A percentile compares a stretch with the other conserved stretches of the same genome.
phyloP scores from a whole-genome alignment of 257 asterid genomes.

The Solanum tarijense region DNA sequence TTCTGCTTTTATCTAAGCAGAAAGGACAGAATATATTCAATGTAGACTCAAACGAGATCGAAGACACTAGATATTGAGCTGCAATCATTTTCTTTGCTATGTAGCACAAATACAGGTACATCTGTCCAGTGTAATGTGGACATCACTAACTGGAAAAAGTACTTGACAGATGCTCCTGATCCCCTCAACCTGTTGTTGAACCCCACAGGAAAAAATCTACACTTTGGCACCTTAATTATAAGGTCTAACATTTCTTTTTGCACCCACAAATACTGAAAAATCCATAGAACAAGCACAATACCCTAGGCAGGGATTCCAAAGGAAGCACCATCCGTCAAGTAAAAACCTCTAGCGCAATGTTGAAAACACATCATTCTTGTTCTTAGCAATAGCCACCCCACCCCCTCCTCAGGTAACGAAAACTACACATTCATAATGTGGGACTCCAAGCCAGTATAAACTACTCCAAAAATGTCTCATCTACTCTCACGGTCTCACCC shows the following conservation, averaged over 20 bases:
- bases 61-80: background rate
- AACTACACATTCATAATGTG: background rate
- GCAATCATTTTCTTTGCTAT: background rate
- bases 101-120: background rate
- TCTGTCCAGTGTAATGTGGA: background rate
- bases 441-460: background rate
- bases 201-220: background rate
- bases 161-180: background rate
- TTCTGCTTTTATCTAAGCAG: background rate
- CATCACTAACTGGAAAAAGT: background rate
- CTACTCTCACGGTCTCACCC: background rate
- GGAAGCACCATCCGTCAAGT: background rate
- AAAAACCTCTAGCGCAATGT: background rate
- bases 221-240: background rate
- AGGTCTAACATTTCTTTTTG: background rate
- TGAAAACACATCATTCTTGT: background rate
- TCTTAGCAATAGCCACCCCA: background rate
- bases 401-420: background rate
- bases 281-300: background rate
- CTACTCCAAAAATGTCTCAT: background rate
- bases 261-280: background rate
- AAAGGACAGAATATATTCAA: background rate
- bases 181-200: background rate
- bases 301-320: background rate
- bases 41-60: background rate